These are phyloP conservation scores for Stephanodiscus triporus DNA, from an alignment of 108 stramenopile genomes.

Conservation along the genomic window DNA sequence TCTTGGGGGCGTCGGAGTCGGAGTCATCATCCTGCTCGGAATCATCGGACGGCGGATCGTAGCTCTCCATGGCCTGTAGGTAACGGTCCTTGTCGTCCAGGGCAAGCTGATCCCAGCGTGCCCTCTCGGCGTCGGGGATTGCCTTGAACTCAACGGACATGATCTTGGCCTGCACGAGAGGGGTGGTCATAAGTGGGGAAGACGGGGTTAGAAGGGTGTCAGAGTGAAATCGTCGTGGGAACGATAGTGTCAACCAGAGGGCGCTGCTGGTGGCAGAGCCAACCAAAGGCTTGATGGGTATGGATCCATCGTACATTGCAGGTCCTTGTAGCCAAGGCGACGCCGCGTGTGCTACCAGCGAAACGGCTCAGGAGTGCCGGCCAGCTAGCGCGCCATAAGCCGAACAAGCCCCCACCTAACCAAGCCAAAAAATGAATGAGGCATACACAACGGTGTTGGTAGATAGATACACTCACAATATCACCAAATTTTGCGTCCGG, in stretches of 20 bases:
- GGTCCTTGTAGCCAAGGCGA: no score
- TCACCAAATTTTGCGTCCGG: conserved; percentile 83
- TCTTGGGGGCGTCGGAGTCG: conserved; percentile 24
- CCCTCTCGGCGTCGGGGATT: conserved; percentile 13
- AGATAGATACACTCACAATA: conserved; percentile 82
- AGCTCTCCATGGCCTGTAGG: conserved; percentile 22
- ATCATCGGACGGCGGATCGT: conserved; percentile 43
- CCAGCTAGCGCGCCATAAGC: neutral
- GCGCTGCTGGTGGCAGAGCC: no score
- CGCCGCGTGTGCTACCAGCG: no score
- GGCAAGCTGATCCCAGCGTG: conserved; percentile 33
- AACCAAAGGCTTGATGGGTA: neutral
- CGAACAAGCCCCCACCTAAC: neutral
- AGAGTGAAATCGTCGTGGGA: neutral
- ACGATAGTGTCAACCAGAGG: neutral
- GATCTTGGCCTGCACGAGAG: conserved; percentile 51
- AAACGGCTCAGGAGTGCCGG: no score
- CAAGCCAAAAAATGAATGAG: no score
- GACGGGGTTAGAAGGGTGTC: neutral
- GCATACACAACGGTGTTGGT: no score
- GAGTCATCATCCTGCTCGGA: conserved; percentile 51
- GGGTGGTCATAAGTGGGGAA: neutral
- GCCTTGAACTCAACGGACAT: conserved; percentile 43
- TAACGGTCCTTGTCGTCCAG: conserved; percentile 44
- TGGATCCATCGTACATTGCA: neutral